Conservation (phyloP, 441 rosid species). For the Geranium incanum region DNA sequence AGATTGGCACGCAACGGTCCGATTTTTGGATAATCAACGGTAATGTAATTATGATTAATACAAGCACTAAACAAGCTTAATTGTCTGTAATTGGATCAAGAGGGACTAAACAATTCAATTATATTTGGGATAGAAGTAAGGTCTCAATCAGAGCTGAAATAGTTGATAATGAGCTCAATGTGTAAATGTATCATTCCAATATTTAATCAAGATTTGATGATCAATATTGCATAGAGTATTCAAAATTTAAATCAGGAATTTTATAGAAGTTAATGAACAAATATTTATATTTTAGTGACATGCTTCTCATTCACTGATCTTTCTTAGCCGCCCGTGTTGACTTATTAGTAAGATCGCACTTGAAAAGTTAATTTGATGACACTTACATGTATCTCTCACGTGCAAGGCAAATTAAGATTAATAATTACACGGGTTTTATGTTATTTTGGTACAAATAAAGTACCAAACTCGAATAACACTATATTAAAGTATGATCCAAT, state of each 20-base stretch:
- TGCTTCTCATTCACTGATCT: background rate
- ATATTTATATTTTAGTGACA: background rate
- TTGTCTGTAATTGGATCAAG: background rate
- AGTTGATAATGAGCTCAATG: background rate
- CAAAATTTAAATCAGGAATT: background rate
- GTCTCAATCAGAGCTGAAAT: background rate
- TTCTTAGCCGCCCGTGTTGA: conserved; percentile 4
- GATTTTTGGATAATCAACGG: conserved; percentile 1
- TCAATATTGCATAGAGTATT: background rate
- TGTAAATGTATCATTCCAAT: too few relatives aligned
- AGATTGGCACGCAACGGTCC: background rate
- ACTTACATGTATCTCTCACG: too few relatives aligned
- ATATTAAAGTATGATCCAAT: too few relatives aligned
- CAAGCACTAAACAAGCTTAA: background rate
- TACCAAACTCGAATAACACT: too few relatives aligned
- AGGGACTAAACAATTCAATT: background rate
- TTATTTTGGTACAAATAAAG: too few relatives aligned
- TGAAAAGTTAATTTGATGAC: too few relatives aligned
- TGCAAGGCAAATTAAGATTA: too few relatives aligned
- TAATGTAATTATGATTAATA: background rate
- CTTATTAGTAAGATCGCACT: background rate
- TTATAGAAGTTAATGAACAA: background rate
- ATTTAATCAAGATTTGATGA: background rate
- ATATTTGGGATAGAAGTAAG: background rate
- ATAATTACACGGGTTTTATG: too few relatives aligned